A percentile compares a stretch with the other conserved stretches of the same genome.
Conservation (phyloP, 768 basidiomycete species). For the Suillus discolor region DNA sequence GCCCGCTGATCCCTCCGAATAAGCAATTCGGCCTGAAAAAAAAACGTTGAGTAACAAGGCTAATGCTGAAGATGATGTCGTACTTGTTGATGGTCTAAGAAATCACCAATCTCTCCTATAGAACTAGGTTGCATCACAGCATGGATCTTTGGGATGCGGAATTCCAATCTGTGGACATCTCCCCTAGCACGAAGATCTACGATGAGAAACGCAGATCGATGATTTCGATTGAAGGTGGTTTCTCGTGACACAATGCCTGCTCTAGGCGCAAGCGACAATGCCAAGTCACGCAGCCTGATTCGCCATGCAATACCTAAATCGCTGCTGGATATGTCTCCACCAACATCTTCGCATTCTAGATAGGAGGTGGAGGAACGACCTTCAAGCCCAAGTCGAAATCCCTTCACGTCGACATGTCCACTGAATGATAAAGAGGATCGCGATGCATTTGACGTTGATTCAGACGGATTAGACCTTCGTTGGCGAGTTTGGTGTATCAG, state of each 20-base stretch:
- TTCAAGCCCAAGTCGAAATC: constrained; percentile 80
- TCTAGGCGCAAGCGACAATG: constrained; percentile 80
- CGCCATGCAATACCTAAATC: constrained; percentile 60
- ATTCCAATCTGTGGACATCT: constrained; percentile 42
- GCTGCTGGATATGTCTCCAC: constrained; percentile 56
- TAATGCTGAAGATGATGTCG: not conserved
- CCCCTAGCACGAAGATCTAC: constrained; percentile 65
- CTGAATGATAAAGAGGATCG: constrained; percentile 39
- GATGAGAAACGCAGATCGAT: constrained; percentile 81
- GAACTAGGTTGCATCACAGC: constrained; percentile 96
- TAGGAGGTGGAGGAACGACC: constrained; percentile 72
- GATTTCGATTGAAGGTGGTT: constrained; percentile 55
- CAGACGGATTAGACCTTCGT: constrained; percentile 21
- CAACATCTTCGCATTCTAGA: constrained; percentile 75
- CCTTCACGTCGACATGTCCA: constrained; percentile 67
- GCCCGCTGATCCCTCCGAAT: constrained; percentile 75
- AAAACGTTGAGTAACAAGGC: constrained; percentile 20
- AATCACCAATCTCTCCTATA: constrained; percentile 87
- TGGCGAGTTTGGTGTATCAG: constrained; percentile 64
- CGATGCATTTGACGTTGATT: constrained; percentile 10
- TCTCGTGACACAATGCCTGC: constrained; percentile 37
- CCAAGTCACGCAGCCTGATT: constrained; percentile 70
- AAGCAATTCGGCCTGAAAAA: constrained; percentile 68
- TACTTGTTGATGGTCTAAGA: constrained; percentile 84
- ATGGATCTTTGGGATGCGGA: constrained; percentile 76